Evolutionary conservation across 1,284 basidiomycete genomes (phyloP), one percentile per base, ranked within the genome.

Genomic region (Irpex lacteus): DNA sequence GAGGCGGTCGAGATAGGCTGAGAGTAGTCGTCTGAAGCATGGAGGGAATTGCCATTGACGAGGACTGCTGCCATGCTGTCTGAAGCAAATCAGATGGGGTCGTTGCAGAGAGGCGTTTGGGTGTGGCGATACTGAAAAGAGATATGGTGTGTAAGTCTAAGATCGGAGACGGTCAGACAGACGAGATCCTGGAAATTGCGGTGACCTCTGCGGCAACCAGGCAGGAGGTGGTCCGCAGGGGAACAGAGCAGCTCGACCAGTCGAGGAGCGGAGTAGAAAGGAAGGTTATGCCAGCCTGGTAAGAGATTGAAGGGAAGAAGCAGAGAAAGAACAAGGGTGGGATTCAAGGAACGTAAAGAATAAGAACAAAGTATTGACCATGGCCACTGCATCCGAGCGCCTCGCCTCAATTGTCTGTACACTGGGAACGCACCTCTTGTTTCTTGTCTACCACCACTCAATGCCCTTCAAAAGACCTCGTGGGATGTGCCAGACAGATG

Each of bases 1-100:
- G 83, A 78, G 1, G 84, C 78, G 62, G 82, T 81, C 64, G 78
- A 77, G 66, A 77, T 62, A 65, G 78, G 71, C 64, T 79, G 79
- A 32, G 77, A 75, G 61, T 78, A 72, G 55, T 75, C 70, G 56
- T 77, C 76, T 58, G 75, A 67, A 61, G 74, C 70, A 65, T 77
- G 75, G 60, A 80, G 73, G 67, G 77, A 74, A 67, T 75, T 76
- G 65, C 66, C 70, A 72, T 71, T 77, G 34, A 79, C 74, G 61
- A 81, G 74, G 69, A 80, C 76, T 36, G 82, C 76, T 65, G 82
- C 78, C 79, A 76, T 77, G 64, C 65, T 62, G 36, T 54, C 38
- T 40, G 57, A 19, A 56, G 52, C 37, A 37, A 62, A 60, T 61
- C 61, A 61, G 54, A 60, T 62, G 59, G 34, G 55, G 61, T 56